Evolutionary conservation across 1,284 basidiomycete genomes (phyloP).

Genomic region (Sporisorium graminicola): DNA sequence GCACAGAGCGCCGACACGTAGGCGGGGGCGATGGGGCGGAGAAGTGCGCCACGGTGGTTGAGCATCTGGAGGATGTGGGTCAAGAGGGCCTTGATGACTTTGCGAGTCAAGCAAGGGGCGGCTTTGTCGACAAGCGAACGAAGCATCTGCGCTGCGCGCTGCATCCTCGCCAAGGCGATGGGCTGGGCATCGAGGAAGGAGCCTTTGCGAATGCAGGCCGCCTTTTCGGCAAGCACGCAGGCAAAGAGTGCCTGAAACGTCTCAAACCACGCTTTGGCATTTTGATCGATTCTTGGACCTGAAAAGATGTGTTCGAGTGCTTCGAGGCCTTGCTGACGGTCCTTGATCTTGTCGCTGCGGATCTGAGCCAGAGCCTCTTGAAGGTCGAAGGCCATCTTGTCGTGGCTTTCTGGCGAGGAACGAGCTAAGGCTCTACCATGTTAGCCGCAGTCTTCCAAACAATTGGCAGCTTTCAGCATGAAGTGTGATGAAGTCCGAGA

Average conservation of each 20-base stretch:
- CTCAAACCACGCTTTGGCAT: constrained; percentile 75
- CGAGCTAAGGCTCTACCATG: constrained; percentile 6
- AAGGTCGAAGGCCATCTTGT: constrained; percentile 46
- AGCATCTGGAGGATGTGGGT: constrained; percentile 79
- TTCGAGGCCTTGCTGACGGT: constrained; percentile 78
- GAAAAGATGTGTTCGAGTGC: constrained; percentile 76
- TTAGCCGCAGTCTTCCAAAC: too few relatives aligned
- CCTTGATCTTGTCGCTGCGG: constrained; percentile 76
- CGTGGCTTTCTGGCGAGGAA: not conserved
- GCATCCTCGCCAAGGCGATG: constrained; percentile 75
- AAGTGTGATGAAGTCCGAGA: not conserved
- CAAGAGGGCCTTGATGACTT: constrained; percentile 75
- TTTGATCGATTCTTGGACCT: constrained; percentile 73
- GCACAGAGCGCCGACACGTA: constrained; percentile 83
- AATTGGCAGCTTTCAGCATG: not conserved
- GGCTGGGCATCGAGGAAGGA: constrained; percentile 67
- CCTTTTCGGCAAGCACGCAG: constrained; percentile 77
- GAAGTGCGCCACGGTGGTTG: constrained; percentile 74
- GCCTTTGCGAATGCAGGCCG: constrained; percentile 74
- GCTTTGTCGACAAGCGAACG: constrained; percentile 79
- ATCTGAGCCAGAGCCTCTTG: constrained; percentile 52
- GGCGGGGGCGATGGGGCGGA: constrained; percentile 79
- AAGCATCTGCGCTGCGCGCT: constrained; percentile 76
- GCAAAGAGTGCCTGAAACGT: constrained; percentile 82
- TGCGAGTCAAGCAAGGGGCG: constrained; percentile 74